Percentiles rank a stretch among this genome's conserved stretches.
Conservation (phyloP, 129 eudicot genomes). For the Helianthus annuus region HanXRQr2.0-SUNRISE NC_035448.2:190352621-190353120, state of each 20-base stretch:
- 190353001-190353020: too few relatives aligned
- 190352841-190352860: not conserved
- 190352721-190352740: conserved; percentile 20
- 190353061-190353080: too few relatives aligned
- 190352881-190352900: not conserved
- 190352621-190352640: conserved; percentile 13
- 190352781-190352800: not conserved
- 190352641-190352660: conserved; percentile 18
- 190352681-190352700: conserved; percentile 17
- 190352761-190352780: not conserved
- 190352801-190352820: not conserved
- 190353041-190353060: too few relatives aligned
- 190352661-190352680: conserved; percentile 6
- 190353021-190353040: too few relatives aligned
- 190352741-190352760: not conserved
- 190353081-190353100: too few relatives aligned
- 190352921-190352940: too few relatives aligned
- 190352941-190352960: not conserved
- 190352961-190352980: too few relatives aligned
- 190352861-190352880: not conserved
- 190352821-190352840: too few relatives aligned
- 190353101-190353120: too few relatives aligned
- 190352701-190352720: conserved; percentile 6
- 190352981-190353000: too few relatives aligned
- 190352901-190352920: too few relatives aligned